Percentiles rank a stretch among this genome's conserved stretches.
These are phyloP conservation scores for Elymus sibiricus DNA, from an alignment of 176 grass and related monocot species.

Conservation along the genomic window DNA sequence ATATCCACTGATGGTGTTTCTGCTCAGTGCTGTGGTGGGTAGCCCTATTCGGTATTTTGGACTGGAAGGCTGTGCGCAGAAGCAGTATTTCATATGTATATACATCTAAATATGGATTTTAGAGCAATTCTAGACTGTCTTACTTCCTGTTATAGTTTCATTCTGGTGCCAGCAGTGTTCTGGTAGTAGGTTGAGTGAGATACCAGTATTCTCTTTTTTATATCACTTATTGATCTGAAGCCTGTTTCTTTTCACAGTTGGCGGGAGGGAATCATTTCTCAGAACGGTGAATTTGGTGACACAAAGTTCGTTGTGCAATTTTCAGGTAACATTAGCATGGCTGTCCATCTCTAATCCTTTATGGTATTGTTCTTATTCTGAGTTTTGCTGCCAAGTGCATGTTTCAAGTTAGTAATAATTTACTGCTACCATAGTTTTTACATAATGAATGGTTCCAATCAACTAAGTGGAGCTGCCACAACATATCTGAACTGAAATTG, in stretches of 20 bases:
- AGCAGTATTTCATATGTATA: neutral
- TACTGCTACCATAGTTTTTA: neutral
- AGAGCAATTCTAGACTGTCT: neutral
- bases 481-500: constrained; percentile 4
- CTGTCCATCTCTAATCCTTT: neutral
- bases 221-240: constrained; percentile 11
- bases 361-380: neutral
- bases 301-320: constrained; percentile 66
- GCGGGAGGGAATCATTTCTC: constrained; percentile 79
- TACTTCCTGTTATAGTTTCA: neutral
- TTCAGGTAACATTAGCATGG: constrained; percentile 47
- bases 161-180: neutral
- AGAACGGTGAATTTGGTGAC: constrained; percentile 54
- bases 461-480: neutral
- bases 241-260: constrained; percentile 60
- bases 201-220: neutral
- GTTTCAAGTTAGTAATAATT: constrained; percentile 2
- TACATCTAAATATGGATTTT: neutral
- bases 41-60: neutral
- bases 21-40: neutral
- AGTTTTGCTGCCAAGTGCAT: neutral
- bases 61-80: neutral
- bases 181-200: neutral
- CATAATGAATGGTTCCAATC: neutral
- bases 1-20: neutral